phyloP scores from a whole-genome alignment of 441 rosid genomes.

The Aquilaria agallochum region DNA sequence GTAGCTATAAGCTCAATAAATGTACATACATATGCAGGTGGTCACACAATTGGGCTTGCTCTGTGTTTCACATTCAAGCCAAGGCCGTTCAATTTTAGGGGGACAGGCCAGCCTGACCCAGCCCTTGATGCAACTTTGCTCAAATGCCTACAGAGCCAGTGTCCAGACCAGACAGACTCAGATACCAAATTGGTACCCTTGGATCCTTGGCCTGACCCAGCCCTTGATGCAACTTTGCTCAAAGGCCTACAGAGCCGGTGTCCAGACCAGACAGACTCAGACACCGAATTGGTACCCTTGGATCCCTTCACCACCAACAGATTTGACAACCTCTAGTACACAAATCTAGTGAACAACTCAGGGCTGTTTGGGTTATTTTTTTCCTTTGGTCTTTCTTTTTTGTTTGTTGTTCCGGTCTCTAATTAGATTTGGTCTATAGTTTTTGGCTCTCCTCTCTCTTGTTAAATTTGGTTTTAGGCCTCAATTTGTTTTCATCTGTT shows the following conservation, averaged over 20 bases:
- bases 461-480: too few relatives aligned
- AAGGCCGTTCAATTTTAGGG: constrained; percentile 51
- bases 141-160: constrained; percentile 31
- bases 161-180: constrained; percentile 51
- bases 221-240: constrained; percentile 40
- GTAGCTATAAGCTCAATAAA: not conserved
- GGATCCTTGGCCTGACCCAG: constrained; percentile 50
- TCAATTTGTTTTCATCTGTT: too few relatives aligned
- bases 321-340: constrained; percentile 55
- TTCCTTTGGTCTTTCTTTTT: too few relatives aligned
- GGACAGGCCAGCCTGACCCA: constrained; percentile 60
- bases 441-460: too few relatives aligned
- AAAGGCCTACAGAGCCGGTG: constrained; percentile 37
- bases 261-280: constrained; percentile 48
- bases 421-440: too few relatives aligned
- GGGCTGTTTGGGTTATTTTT: constrained; percentile 31
- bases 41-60: constrained; percentile 64
- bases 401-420: too few relatives aligned
- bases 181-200: constrained; percentile 43
- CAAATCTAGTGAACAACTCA: constrained; percentile 37
- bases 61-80: constrained; percentile 66
- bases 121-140: constrained; percentile 40
- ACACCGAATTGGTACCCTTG: constrained; percentile 40
- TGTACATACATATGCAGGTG: constrained; percentile 29
- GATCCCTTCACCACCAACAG: constrained; percentile 30